Base-by-base conservation (phyloP, 1,284 basidiomycete species). In the Microbotryomycetes sp. region DNA sequence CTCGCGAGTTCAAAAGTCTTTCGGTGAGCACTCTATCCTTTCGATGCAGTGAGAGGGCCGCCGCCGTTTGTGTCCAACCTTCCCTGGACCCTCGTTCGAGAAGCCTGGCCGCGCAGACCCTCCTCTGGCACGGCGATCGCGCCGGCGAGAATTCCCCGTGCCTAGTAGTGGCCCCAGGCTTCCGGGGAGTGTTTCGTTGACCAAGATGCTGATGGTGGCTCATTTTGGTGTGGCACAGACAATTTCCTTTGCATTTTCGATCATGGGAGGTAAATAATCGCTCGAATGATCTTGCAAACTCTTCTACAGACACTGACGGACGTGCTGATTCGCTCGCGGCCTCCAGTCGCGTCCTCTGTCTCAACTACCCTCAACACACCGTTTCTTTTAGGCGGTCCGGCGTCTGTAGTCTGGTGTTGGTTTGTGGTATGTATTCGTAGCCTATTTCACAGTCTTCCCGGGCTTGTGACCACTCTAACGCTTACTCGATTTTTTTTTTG, bases 331-430 rank as follows among this genome's bases (percentile, higher is more conserved):
- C 12, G 28, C 28, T 22, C 49, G 22, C 49, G 14, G 22, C 28
- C 49, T 22, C 49, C 49, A 50, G 77, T 89, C 26, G 88, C 86
- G 75, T 88, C 87, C 4, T 87, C 85, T 67, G 82, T 90, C 48
- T 83, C 88, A 1, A 88, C 84, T 28, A 89, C 88, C 0, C 87
- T 90, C 79, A 86, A 89, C 68, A 88, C 86, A 0, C 88, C 88
- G 0, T 76, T 90, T 46, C 77, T 83, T 16, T 80, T 85, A 2
- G 88, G 87, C 4, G 88, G 88, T 2, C 88, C 88, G 16, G 78
- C 86, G n/a, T 83, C 85, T 9, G 83, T 84, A 42, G 83, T 83
- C 3, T 88, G 88, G 88, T 88, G 86, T 71, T 89, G 88, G 88
- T 63, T 71, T 50, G 48, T 70, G 19, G 70, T 61, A 63, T 60